These are phyloP conservation scores for Mrakiaceae sp. DNA, from an alignment of 1,284 basidiomycete genomes.

Conservation along the genomic window DNA sequence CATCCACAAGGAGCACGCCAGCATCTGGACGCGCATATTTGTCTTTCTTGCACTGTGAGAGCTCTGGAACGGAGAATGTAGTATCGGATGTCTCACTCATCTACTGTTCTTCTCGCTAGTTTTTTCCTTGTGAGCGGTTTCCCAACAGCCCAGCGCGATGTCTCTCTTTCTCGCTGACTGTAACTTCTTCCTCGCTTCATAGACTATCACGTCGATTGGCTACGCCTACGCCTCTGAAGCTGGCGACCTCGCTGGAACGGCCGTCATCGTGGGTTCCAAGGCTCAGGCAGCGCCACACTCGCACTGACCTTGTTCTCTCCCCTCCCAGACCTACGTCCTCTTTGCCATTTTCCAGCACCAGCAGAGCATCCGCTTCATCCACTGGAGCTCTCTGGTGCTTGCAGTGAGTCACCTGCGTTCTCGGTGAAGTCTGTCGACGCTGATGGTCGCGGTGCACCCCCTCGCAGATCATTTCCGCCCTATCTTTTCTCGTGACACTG, in stretches of 20 bases:
- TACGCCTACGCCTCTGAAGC: slow-evolving; percentile 73
- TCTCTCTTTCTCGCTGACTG: neutral
- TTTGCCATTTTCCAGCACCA: slow-evolving; percentile 68
- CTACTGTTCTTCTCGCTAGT: neutral
- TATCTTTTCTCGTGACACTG: slow-evolving; percentile 1
- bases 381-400: slow-evolving; percentile 69
- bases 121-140: neutral
- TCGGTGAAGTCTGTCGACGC: too few relatives aligned
- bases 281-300: neutral
- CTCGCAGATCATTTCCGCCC: neutral
- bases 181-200: slow-evolving; percentile 69
- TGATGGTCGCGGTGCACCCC: neutral
- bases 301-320: neutral
- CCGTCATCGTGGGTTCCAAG: slow-evolving; percentile 45
- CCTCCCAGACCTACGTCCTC: slow-evolving; percentile 49
- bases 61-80: too few relatives aligned
- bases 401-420: slow-evolving; percentile 38
- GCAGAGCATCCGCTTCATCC: slow-evolving; percentile 46
- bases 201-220: slow-evolving; percentile 52
- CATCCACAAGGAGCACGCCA: slow-evolving; percentile 47
- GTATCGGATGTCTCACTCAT: too few relatives aligned
- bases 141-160: neutral
- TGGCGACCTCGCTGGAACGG: slow-evolving; percentile 69
- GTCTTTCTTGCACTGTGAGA: slow-evolving; percentile 67
- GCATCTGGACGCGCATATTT: slow-evolving; percentile 73